Conservation (phyloP, 257 asterid species). For the Galeopsis tetrahit region DNA sequence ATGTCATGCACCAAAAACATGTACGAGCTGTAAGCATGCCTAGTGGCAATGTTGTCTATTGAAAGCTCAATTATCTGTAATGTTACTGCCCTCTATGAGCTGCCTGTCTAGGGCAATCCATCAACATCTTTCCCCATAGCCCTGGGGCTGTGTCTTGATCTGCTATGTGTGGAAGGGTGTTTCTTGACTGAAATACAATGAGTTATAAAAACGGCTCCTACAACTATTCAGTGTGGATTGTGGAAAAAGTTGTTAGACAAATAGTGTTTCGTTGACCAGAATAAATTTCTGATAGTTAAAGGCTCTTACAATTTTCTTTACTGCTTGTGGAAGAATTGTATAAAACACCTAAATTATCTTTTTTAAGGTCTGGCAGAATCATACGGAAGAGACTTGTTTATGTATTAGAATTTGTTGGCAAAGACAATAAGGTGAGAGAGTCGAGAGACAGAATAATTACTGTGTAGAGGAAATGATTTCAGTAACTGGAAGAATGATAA, state of each 20-base stretch:
- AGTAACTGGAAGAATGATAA: slow-evolving; percentile 4
- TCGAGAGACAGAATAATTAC: slow-evolving; percentile 1
- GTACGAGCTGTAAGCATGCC: slow-evolving; percentile 8
- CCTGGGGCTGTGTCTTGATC: no score
- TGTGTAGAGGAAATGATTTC: slow-evolving; percentile 28
- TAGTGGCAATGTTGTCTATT: slow-evolving; percentile 12
- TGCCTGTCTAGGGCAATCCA: no score
- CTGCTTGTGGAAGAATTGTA: background rate
- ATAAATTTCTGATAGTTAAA: slow-evolving; percentile 15
- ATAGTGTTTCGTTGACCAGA: slow-evolving; percentile 3
- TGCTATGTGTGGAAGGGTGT: background rate
- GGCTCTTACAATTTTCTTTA: background rate
- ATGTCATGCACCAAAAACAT: slow-evolving; percentile 6
- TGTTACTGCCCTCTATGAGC: background rate
- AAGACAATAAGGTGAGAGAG: background rate
- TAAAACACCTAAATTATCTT: background rate
- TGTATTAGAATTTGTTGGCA: background rate
- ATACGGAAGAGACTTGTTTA: background rate
- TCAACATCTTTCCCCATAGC: no score
- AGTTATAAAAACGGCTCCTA: background rate
- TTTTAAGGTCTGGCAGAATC: background rate
- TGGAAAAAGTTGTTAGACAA: background rate
- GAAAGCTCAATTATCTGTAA: background rate
- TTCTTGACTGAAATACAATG: background rate
- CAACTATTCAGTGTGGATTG: slow-evolving; percentile 11